phyloP scores from a whole-genome alignment of 352 stramenopile species.

The Phytophthora hibernalis region DNA sequence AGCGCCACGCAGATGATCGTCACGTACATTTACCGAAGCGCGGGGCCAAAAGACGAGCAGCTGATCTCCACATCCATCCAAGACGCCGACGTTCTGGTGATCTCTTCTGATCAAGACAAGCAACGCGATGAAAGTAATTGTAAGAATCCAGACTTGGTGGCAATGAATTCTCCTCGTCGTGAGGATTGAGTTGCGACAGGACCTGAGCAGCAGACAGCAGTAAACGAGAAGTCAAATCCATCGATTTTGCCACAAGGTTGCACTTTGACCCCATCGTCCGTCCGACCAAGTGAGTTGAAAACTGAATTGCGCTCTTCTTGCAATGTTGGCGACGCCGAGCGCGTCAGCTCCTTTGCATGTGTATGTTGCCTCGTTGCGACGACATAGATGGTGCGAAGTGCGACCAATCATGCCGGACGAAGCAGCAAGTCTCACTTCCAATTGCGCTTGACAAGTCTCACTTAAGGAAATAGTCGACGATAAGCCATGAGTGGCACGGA shows the following conservation, averaged over 20 bases:
- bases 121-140: not conserved
- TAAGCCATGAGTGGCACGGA: constrained; percentile 8
- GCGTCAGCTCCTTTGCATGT: constrained; percentile 1
- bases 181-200: not conserved
- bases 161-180: constrained; percentile 10
- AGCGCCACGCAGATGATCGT: constrained; percentile 48
- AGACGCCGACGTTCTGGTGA: constrained; percentile 11
- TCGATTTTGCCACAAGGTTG: too few relatives aligned
- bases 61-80: constrained; percentile 2
- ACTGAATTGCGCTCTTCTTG: not conserved
- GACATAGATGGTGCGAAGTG: constrained; percentile 25
- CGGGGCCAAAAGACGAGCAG: too few relatives aligned
- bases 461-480: too few relatives aligned
- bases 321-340: not conserved
- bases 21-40: constrained; percentile 46
- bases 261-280: too few relatives aligned
- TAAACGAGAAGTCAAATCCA: too few relatives aligned
- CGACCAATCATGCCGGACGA: constrained; percentile 24
- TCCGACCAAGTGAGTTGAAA: not conserved
- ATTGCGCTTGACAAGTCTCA: not conserved
- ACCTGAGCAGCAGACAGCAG: too few relatives aligned
- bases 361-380: not conserved
- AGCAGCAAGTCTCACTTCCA: constrained; percentile 24
- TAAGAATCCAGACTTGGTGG: constrained; percentile 13
- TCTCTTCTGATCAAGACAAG: constrained; percentile 1